Base-by-base conservation (phyloP, 1,284 basidiomycete genomes). In the Kalmanozyma brasiliensis region DNA sequence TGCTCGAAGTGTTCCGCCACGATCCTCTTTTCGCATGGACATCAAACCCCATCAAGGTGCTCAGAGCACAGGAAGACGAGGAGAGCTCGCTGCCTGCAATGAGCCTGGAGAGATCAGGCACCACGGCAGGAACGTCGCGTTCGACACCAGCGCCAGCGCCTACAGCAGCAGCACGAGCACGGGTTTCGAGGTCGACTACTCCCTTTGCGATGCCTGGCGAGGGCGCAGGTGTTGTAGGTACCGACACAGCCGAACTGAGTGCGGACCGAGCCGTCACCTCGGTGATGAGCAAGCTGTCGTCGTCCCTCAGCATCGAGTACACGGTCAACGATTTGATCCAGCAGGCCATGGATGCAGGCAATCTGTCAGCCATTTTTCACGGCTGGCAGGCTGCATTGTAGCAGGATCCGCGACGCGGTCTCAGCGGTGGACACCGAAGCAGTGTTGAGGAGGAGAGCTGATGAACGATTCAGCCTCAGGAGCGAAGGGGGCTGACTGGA, bases 1-100 rank as follows among this genome's bases (percentile, higher is more conserved):
- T 98, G 0, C 86, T 98, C 33, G 94, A 97, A 79, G 95, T 98
- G 11, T 96, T 98, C 87, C 93, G 92, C 82, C 89, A 97, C 78
- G 95, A 98, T 83, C 95, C 96, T 0, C 86, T 98, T 13, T 92
- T 96, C 75, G 90, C 89, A 20, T 98, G 95, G 95, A 67, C 68
- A 19, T 57, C 65, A 46, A 73, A 73, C 26, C 68, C 57, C 30
- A 72, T 77, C 52, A 77, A 77, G 49, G 65, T 77, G 33, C 33
- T 77, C 23, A 45, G 60, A 29, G 71, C 68, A 16, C 71, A 76
- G 40, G 64, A 60, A 32, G 58, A 37, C 16, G 60, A 69, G 14
- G 62, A 64, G 37, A 49, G 36, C 32, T 46, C 45, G 11, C 14
- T 52, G 46, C 45, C 52, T 11, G 23, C 49, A 9, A 9, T 43